These are phyloP conservation scores for Moniliophthora roreri DNA, from an alignment of 1,284 basidiomycete species.

Conservation along the genomic window DNA sequence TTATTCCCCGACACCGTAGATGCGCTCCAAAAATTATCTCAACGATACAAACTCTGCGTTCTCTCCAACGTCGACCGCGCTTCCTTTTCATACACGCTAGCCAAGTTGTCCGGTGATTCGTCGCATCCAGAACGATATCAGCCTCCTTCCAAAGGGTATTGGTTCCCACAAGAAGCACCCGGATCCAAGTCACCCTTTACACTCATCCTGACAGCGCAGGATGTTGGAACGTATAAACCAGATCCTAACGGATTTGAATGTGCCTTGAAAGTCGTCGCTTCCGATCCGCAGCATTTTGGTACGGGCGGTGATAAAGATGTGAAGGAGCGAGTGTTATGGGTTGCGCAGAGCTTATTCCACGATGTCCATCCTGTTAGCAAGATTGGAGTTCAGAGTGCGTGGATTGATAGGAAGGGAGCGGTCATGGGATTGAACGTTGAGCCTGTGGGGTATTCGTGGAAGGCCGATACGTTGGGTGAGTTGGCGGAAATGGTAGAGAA, in stretches of 20 bases:
- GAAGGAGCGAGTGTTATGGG: slow-evolving; percentile 34
- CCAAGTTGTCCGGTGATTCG: slow-evolving; percentile 47
- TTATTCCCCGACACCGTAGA: slow-evolving; percentile 64
- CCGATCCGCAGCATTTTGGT: slow-evolving; percentile 37
- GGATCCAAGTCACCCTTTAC: slow-evolving; percentile 57
- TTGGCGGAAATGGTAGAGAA: not conserved
- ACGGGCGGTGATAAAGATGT: slow-evolving; percentile 36
- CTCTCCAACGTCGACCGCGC: slow-evolving; percentile 72
- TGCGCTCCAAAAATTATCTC: slow-evolving; percentile 58
- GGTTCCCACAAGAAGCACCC: slow-evolving; percentile 36
- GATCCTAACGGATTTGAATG: slow-evolving; percentile 54
- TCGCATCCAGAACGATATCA: slow-evolving; percentile 15
- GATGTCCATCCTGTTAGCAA: not conserved
- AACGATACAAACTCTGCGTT: slow-evolving; percentile 65
- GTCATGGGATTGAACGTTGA: not conserved
- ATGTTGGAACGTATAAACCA: slow-evolving; percentile 70
- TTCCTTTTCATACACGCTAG: slow-evolving; percentile 62
- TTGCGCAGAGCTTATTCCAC: slow-evolving; percentile 27
- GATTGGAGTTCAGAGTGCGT: not conserved
- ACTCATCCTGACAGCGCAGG: slow-evolving; percentile 65
- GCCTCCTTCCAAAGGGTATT: slow-evolving; percentile 31
- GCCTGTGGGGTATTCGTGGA: not conserved
- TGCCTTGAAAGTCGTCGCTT: slow-evolving; percentile 46
- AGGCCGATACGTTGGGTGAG: slow-evolving; percentile 1
- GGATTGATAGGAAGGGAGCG: not conserved